Base-by-base conservation (phyloP, 192 early-diverging fungal species). In the Oehlia diaphana region DNA sequence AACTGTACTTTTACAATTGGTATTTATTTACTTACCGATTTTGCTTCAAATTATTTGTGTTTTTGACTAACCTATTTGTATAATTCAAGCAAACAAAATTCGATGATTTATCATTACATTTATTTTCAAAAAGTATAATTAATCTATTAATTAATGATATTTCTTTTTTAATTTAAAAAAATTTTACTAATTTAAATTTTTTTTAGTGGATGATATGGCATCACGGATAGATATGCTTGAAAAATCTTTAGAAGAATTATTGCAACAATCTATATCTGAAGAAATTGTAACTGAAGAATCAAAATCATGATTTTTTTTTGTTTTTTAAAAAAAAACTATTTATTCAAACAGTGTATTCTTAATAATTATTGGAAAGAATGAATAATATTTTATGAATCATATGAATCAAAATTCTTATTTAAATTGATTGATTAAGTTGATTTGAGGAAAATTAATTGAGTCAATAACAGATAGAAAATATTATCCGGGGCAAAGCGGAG, bases 151-250 rank as follows among this genome's bases (percentile, higher is more conserved):
- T 31, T 31, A 31, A 31, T 31, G 31, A 31, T 31, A 31, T 26
- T 33, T 0, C 4, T 28, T 5, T 19, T 58, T 19, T 4, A 19
- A 58, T 19, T 58, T 19, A 5, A 35, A 44, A 16, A 67, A 35
- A 14, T 31, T 67, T 35, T 9, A 33, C 7, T 67, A 67, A 67
- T 5, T 23, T 31, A 31, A 16, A 10, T 14, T 33, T 33, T 33
- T 35, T 28, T 19, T 21, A 67, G 65, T 67, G 65, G 65, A 67
- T 35, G 65, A 67, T 67, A 67, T 67, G 65, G 65, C 14, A 33
- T 28, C 26, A 33, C 65, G 65, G 23, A 33, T 67, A 67, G 65
- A 67, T 21, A 16, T 21, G 1, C 65, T 67, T 28, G 65, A 67
- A 67, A 67, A 35, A 67, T 67, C 65, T 33, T 33, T 67, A 33